These are phyloP conservation scores for Ceratobasidium papillatum DNA, from an alignment of 1,284 basidiomycete genomes.

Conservation along the genomic window DNA sequence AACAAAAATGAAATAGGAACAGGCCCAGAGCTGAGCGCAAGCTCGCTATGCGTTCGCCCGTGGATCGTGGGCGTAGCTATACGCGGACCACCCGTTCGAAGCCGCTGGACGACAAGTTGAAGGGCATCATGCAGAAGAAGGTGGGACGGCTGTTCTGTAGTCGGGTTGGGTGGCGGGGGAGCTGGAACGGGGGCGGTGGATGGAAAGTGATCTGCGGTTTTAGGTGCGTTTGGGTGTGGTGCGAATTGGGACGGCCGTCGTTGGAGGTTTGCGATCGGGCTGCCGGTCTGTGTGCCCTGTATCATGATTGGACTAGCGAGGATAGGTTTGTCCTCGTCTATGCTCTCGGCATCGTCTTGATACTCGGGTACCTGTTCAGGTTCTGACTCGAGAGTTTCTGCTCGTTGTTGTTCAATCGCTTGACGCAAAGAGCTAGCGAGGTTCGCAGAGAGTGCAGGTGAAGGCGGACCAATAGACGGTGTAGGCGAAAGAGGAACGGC, in stretches of 20 bases:
- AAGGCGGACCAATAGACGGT: conserved; percentile 20
- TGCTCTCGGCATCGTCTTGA: not conserved
- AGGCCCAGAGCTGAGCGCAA: conserved; percentile 63
- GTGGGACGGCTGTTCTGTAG: not conserved
- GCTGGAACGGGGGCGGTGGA: conserved; percentile 49
- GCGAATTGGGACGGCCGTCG: conserved; percentile 56
- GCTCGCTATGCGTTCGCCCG: conserved; percentile 64
- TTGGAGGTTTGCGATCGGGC: conserved; percentile 37
- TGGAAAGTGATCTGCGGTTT: conserved; percentile 58
- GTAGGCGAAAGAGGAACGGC: conserved; percentile 15
- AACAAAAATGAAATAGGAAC: conserved; percentile 71
- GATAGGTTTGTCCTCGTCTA: conserved; percentile 19
- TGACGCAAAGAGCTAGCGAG: conserved; percentile 40
- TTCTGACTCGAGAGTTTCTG: not conserved
- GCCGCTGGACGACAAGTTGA: conserved; percentile 41
- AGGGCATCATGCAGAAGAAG: conserved; percentile 34
- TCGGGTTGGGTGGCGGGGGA: not conserved
- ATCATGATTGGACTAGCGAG: not conserved
- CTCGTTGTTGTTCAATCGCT: conserved; percentile 39
- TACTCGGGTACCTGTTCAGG: not conserved
- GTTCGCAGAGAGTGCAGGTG: conserved; percentile 25
- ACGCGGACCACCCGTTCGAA: conserved; percentile 52
- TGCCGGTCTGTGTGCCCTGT: conserved; percentile 15
- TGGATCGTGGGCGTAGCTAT: conserved; percentile 59
- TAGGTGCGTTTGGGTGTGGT: conserved; percentile 78